These are phyloP conservation scores for Linaria vulgaris DNA, from an alignment of 257 asterid species.

Conservation along the genomic window DNA sequence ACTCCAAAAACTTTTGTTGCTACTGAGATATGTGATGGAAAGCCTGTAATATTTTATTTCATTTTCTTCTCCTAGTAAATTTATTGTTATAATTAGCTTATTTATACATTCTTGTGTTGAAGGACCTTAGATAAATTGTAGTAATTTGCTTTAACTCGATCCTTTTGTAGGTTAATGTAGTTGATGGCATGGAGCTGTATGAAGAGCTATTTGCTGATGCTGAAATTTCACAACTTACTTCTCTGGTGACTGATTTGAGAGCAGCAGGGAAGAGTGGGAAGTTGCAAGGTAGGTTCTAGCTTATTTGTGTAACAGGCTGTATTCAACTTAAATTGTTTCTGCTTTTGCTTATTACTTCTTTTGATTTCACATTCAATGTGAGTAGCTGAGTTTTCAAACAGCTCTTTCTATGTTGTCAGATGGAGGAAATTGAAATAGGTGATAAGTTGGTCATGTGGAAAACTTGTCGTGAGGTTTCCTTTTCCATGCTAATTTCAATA, in stretches of 20 bases:
- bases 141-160: conserved; percentile 27
- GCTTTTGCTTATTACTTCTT: neutral
- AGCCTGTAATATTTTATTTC: conserved; percentile 44
- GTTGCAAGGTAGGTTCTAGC: conserved; percentile 62
- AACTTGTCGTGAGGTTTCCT: conserved; percentile 14
- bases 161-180: conserved; percentile 58
- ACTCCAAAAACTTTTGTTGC: conserved; percentile 65
- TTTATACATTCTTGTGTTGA: neutral
- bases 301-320: conserved; percentile 23
- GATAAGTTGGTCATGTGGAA: conserved; percentile 7
- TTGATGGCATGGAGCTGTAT: conserved; percentile 81
- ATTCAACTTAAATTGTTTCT: conserved; percentile 19
- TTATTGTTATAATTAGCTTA: neutral
- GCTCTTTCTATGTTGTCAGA: conserved; percentile 14
- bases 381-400: neutral
- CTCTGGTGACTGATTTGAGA: conserved; percentile 77
- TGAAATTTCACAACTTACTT: conserved; percentile 54
- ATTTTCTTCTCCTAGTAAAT: too few relatives aligned
- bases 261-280: conserved; percentile 81
- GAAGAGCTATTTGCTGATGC: conserved; percentile 57
- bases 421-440: conserved; percentile 14
- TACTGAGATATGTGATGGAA: conserved; percentile 67
- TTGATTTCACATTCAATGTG: conserved; percentile 2
- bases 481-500: conserved; percentile 3
- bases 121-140: conserved; percentile 24